Evolutionary conservation across 23 red algal genomes (phyloP).

Genomic region (Gracilaria caudata): DNA sequence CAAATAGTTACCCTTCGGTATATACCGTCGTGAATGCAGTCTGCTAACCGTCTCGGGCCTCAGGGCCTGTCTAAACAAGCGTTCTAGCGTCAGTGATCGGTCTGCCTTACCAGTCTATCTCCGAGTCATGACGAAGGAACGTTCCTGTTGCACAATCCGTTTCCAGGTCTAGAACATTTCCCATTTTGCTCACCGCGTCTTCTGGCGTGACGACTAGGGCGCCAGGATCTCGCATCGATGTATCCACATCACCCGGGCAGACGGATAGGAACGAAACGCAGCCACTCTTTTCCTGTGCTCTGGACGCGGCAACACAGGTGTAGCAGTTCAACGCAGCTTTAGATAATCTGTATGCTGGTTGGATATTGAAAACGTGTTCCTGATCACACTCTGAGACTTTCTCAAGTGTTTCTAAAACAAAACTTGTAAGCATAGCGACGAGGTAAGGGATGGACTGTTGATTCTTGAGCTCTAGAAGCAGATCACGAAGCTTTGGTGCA

Average conservation of each 20-base stretch:
- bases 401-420: background rate
- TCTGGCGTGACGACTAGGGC: constrained; percentile 5
- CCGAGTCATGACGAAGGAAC: background rate
- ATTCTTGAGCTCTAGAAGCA: constrained; percentile 1
- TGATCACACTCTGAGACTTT: background rate
- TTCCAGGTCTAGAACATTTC: constrained; percentile 4
- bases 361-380: constrained; percentile 30
- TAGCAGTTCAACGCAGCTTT: constrained; percentile 67
- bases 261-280: constrained; percentile 27
- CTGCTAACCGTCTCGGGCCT: too few relatives aligned
- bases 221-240: constrained; percentile 18
- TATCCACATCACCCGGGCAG: constrained; percentile 64
- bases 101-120: background rate
- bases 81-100: background rate
- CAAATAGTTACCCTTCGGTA: too few relatives aligned
- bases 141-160: background rate
- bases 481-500: background rate
- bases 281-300: background rate
- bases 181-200: constrained; percentile 42
- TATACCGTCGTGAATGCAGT: too few relatives aligned
- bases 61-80: too few relatives aligned
- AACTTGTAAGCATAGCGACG: background rate
- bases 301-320: constrained; percentile 8
- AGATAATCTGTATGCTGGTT: constrained; percentile 70
- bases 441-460: constrained; percentile 7